Conservation (phyloP, 257 asterid genomes). For the Ehretia macrophylla region DNA sequence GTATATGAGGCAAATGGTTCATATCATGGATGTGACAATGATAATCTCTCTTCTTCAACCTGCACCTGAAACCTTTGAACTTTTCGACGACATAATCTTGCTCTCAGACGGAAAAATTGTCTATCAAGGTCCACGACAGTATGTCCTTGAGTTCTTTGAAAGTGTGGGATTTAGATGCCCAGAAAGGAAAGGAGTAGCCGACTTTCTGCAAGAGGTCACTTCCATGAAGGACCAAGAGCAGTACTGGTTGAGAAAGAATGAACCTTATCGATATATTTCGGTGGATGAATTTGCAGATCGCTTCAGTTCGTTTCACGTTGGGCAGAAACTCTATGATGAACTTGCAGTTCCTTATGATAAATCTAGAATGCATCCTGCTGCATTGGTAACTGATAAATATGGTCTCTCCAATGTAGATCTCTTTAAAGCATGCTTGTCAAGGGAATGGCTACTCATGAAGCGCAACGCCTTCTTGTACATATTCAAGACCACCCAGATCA, state of each 20-base stretch:
- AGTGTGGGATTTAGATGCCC: slow-evolving; percentile 93
- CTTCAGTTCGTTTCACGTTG: slow-evolving; percentile 67
- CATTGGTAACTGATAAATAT: slow-evolving; percentile 73
- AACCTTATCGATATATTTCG: slow-evolving; percentile 58
- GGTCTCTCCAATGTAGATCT: slow-evolving; percentile 86
- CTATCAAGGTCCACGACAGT: slow-evolving; percentile 92
- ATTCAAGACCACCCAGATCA: slow-evolving; percentile 84
- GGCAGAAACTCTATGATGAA: slow-evolving; percentile 60
- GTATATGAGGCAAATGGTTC: slow-evolving; percentile 93
- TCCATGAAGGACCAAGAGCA: slow-evolving; percentile 86
- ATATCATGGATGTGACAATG: slow-evolving; percentile 85
- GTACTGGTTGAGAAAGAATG: slow-evolving; percentile 73
- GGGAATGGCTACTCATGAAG: slow-evolving; percentile 91
- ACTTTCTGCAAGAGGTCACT: slow-evolving; percentile 93
- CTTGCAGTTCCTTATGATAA: slow-evolving; percentile 68
- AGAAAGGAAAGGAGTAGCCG: slow-evolving; percentile 89
- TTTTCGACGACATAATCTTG: slow-evolving; percentile 78
- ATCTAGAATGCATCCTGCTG: slow-evolving; percentile 80
- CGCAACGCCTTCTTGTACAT: slow-evolving; percentile 76
- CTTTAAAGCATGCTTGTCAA: slow-evolving; percentile 63
- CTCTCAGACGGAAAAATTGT: slow-evolving; percentile 76
- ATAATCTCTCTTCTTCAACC: slow-evolving; percentile 94
- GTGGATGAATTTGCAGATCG: slow-evolving; percentile 59
- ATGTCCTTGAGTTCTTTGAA: slow-evolving; percentile 71
- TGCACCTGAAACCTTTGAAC: slow-evolving; percentile 88